A percentile compares a stretch with the other conserved stretches of the same genome.
These are phyloP conservation scores for Scolecobasidium constrictum DNA, from an alignment of 2,329 filamentous ascomycete species.

Conservation along the genomic window DNA sequence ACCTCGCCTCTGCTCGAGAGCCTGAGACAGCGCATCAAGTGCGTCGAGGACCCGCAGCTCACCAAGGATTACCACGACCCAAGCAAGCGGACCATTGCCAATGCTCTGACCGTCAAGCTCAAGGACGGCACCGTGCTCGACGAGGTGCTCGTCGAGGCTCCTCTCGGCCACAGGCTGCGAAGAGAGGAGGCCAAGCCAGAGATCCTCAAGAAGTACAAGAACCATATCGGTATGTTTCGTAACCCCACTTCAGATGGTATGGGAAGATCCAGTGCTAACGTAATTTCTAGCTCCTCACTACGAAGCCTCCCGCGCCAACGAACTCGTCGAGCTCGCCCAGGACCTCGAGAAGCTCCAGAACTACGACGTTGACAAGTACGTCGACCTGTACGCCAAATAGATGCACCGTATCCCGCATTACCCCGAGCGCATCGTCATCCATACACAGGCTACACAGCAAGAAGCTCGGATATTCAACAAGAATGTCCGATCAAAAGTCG, in stretches of 20 bases:
- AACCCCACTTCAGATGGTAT: conserved; percentile 10
- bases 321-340: conserved; percentile 71
- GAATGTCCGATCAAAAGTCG: no score
- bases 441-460: no score
- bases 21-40: conserved; percentile 86
- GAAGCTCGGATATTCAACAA: no score
- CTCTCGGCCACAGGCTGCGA: conserved; percentile 80
- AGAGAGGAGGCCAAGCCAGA: conserved; percentile 96
- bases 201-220: conserved; percentile 91
- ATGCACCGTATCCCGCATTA: neutral
- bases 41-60: conserved; percentile 92
- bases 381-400: conserved; percentile 70
- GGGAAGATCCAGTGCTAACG: neutral
- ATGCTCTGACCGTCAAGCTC: conserved; percentile 87
- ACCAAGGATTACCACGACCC: conserved; percentile 95
- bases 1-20: conserved; percentile 82
- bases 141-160: conserved; percentile 87
- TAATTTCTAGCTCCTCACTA: conserved; percentile 7
- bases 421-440: no score
- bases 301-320: conserved; percentile 52
- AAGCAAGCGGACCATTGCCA: conserved; percentile 87
- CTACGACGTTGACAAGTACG: conserved; percentile 83
- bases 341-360: conserved; percentile 65
- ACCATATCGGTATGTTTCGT: conserved; percentile 82
- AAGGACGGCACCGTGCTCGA: conserved; percentile 88